Evolutionary conservation across 139 green algal species (phyloP).

Genomic region (Chlorella sp.): DNA sequence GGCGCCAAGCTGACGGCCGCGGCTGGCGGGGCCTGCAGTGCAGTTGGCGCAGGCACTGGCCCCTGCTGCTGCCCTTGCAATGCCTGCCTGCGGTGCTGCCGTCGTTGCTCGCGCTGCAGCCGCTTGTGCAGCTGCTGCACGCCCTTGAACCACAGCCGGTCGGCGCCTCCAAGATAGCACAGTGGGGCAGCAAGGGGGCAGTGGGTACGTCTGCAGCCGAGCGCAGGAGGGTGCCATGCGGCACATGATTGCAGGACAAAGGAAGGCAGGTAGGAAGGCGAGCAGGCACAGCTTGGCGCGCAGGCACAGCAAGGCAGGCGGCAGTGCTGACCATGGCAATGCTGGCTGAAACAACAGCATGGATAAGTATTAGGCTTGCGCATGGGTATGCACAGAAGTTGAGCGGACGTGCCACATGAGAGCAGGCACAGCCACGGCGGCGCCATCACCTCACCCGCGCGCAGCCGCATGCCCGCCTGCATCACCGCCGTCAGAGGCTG

Average conservation of each 20-base stretch:
- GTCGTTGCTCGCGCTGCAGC: neutral
- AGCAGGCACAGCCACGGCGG: neutral
- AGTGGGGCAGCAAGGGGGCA: too few relatives aligned
- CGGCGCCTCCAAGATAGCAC: neutral
- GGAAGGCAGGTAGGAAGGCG: neutral
- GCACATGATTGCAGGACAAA: neutral
- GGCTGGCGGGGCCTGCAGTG: neutral
- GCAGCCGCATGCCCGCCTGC: neutral
- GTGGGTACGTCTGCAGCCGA: too few relatives aligned
- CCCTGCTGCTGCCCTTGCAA: neutral
- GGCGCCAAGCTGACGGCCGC: neutral
- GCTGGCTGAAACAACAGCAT: too few relatives aligned
- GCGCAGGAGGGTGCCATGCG: too few relatives aligned
- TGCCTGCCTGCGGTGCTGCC: neutral
- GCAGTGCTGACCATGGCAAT: too few relatives aligned
- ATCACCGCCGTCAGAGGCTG: neutral
- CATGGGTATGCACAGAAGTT: neutral
- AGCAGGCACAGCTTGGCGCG: neutral
- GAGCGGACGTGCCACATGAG: neutral
- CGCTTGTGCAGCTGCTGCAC: neutral
- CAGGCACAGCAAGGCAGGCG: neutral
- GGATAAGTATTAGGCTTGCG: neutral
- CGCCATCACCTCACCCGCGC: neutral
- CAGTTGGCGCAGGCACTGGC: neutral
- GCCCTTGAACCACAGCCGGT: neutral